A percentile compares a stretch with the other conserved stretches of the same genome.
These are phyloP conservation scores for Cyberlindnera maritima DNA, from an alignment of 805 yeast genomes.

Conservation along the genomic window DNA sequence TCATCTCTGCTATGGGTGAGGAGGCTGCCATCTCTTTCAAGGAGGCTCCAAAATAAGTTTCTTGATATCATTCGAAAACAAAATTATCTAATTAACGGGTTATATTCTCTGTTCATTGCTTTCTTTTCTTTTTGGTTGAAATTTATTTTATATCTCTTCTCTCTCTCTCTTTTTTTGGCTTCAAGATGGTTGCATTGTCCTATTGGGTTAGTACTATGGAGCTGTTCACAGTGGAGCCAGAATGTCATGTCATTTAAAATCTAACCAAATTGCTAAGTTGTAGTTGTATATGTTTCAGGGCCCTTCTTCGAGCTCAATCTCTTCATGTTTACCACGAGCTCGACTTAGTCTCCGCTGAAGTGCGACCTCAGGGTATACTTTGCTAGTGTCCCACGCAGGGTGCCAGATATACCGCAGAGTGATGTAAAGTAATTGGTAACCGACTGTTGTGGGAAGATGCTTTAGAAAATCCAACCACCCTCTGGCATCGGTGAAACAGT, in stretches of 20 bases:
- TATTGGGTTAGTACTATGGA: neutral
- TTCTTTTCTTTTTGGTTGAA: neutral
- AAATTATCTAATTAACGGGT: neutral
- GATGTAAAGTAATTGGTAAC: too few relatives aligned
- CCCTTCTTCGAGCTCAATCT: too few relatives aligned
- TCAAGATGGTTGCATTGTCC: neutral
- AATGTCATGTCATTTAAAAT: slow-evolving; percentile 2
- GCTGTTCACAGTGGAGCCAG: neutral
- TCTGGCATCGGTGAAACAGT: too few relatives aligned
- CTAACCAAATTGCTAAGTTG: neutral
- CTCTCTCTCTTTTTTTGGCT: neutral
- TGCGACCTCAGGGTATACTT: neutral
- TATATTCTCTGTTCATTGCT: neutral
- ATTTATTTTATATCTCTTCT: neutral
- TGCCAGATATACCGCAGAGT: too few relatives aligned
- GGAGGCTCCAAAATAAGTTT: slow-evolving; percentile 87
- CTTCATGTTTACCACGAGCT: too few relatives aligned
- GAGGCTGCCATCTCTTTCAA: slow-evolving; percentile 98
- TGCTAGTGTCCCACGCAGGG: neutral
- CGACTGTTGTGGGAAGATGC: neutral
- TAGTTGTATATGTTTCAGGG: too few relatives aligned
- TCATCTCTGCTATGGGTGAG: slow-evolving; percentile 98
- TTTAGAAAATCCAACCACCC: neutral
- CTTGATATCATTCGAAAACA: neutral
- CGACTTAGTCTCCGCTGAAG: too few relatives aligned